Conservation (phyloP, 2,329 filamentous ascomycete species). For the Colletotrichum somersetense region DNA sequence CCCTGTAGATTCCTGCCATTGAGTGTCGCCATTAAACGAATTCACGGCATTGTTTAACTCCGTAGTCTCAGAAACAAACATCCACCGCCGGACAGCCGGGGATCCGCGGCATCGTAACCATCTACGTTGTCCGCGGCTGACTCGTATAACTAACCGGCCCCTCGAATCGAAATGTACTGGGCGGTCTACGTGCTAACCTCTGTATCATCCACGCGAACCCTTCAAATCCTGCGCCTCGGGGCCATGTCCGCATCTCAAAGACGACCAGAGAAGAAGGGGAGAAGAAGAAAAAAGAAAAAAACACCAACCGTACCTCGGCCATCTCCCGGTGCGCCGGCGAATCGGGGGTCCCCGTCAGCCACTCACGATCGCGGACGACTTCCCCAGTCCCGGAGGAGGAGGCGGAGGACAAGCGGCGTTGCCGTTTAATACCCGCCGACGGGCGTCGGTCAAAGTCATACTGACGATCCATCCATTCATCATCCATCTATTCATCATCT, state of each 20-base stretch:
- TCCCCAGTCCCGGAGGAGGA: constrained; percentile 3
- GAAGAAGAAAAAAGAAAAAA: background rate
- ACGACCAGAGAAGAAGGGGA: background rate
- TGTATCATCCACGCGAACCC: no score
- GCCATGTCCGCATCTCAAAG: constrained; percentile 7
- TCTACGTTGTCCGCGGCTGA: no score
- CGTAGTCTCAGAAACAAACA: no score
- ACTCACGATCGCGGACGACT: background rate
- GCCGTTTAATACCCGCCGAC: background rate
- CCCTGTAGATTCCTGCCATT: no score
- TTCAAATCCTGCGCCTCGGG: background rate
- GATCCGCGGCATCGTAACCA: no score
- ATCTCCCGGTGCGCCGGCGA: constrained; percentile 28
- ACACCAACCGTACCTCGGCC: constrained; percentile 27
- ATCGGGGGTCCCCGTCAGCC: constrained; percentile 15
- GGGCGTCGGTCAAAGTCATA: background rate
- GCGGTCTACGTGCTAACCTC: no score
- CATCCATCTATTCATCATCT: background rate
- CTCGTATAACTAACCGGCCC: no score
- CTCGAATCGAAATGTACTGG: no score
- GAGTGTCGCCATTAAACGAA: no score
- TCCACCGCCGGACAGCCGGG: no score
- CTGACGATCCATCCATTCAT: background rate
- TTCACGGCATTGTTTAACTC: no score
- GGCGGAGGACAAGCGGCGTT: background rate